These are phyloP conservation scores for Pseudocercospora vitis DNA, from an alignment of 2,329 filamentous ascomycete genomes.

Conservation along the genomic window DNA sequence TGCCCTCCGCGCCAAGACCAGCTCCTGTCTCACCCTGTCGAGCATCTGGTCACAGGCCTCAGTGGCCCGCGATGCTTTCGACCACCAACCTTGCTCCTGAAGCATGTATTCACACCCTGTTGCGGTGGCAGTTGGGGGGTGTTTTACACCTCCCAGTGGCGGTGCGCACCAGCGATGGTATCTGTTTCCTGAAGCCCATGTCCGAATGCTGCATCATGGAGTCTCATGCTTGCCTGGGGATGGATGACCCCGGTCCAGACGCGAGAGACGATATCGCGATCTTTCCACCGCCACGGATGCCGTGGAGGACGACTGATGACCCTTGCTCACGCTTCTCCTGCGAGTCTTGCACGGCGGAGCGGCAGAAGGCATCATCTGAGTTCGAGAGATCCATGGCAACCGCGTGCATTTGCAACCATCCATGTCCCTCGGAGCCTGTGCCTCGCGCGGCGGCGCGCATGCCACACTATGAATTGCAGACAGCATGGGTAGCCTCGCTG, in stretches of 20 bases:
- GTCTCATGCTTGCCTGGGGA: too few relatives aligned
- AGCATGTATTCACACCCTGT: slow-evolving; percentile 18
- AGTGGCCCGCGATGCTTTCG: neutral
- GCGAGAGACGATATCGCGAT: too few relatives aligned
- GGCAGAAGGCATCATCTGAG: neutral
- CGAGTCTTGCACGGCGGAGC: too few relatives aligned
- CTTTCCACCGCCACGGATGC: neutral
- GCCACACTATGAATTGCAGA: too few relatives aligned
- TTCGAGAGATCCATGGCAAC: neutral
- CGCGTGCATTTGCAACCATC: neutral
- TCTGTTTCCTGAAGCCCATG: neutral
- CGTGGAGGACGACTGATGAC: too few relatives aligned
- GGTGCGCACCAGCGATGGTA: neutral
- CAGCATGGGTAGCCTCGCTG: too few relatives aligned
- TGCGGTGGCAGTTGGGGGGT: slow-evolving; percentile 8
- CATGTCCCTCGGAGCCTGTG: too few relatives aligned
- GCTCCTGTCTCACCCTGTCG: slow-evolving; percentile 4
- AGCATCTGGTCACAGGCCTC: neutral
- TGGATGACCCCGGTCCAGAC: too few relatives aligned
- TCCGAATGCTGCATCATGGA: neutral
- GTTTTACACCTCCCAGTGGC: slow-evolving; percentile 13
- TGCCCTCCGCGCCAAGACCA: neutral
- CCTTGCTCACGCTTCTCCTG: too few relatives aligned
- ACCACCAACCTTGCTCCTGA: slow-evolving; percentile 10
- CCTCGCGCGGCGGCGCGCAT: too few relatives aligned